Percentiles rank a stretch among this genome's conserved stretches.
Conservation (phyloP, 2,329 filamentous ascomycete species). For the Penicillium polonicum region DNA sequence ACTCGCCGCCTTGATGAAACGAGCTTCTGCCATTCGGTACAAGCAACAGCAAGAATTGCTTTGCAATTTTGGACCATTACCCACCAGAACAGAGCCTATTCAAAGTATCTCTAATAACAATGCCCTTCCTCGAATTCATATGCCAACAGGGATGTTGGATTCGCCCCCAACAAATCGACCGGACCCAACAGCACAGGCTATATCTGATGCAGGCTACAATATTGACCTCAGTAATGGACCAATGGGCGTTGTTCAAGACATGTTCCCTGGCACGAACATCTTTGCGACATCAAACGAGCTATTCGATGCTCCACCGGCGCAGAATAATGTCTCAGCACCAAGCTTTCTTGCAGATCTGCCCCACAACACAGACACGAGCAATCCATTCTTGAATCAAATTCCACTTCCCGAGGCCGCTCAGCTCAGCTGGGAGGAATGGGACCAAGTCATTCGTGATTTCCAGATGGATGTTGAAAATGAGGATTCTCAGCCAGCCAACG, state of each 20-base stretch:
- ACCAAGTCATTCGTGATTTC: conserved; percentile 42
- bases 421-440: conserved; percentile 38
- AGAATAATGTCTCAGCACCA: conserved; percentile 10
- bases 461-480: conserved; percentile 37
- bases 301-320: conserved; percentile 11
- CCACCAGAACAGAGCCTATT: conserved; percentile 3
- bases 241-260: conserved; percentile 22
- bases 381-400: conserved; percentile 18
- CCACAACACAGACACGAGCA: conserved; percentile 12
- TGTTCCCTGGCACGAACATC: conserved; percentile 33
- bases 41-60: conserved; percentile 45
- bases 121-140: conserved; percentile 24
- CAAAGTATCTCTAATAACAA: conserved; percentile 12
- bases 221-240: conserved; percentile 30
- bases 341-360: conserved; percentile 13
- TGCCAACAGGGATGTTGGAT: conserved; percentile 8
- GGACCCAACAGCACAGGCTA: background rate
- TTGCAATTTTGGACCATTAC: conserved; percentile 18
- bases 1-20: conserved; percentile 59
- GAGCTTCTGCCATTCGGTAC: conserved; percentile 55
- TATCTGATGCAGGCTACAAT: conserved; percentile 13
- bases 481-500: conserved; percentile 15
- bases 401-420: conserved; percentile 17
- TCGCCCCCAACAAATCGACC: conserved; percentile 4
- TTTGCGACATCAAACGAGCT: conserved; percentile 18